Conservation (phyloP, 208 protist species). For the Trypanosoma avium region DNA sequence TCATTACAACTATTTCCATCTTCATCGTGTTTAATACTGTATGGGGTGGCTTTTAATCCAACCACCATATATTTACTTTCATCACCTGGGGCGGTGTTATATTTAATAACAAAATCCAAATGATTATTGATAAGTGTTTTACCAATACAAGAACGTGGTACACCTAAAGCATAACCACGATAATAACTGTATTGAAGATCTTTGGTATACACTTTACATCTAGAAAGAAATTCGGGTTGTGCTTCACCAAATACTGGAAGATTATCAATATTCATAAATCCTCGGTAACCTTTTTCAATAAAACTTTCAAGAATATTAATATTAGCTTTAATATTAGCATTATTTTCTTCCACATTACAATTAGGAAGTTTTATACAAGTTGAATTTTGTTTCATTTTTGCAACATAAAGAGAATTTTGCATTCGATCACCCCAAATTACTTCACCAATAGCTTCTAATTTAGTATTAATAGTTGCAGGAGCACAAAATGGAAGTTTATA, state of each 20-base stretch:
- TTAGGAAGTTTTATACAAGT: conserved; percentile 38
- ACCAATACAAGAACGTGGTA: conserved; percentile 39
- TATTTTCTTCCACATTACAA: conserved; percentile 46
- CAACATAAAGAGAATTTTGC: conserved; percentile 70
- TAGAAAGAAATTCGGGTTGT: not conserved
- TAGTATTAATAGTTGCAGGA: conserved; percentile 27
- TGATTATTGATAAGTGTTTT: conserved; percentile 76
- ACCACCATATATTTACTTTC: conserved; percentile 63
- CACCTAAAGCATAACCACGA: conserved; percentile 75
- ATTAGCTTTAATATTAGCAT: conserved; percentile 25
- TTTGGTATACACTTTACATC: conserved; percentile 23
- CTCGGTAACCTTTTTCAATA: conserved; percentile 80
- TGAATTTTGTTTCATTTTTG: conserved; percentile 46
- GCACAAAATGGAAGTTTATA: conserved; percentile 71
- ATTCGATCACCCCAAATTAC: conserved; percentile 81
- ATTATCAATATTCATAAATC: conserved; percentile 85
- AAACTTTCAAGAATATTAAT: conserved; percentile 37
- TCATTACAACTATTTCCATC: conserved; percentile 22
- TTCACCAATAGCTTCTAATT: conserved; percentile 65
- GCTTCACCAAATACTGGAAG: conserved; percentile 48
- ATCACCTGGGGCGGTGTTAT: conserved; percentile 42
- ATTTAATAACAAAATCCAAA: conserved; percentile 73
- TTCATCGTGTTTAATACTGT: conserved; percentile 36
- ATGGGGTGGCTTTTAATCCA: conserved; percentile 52
- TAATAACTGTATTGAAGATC: conserved; percentile 32